Percentiles rank a stretch among this genome's conserved stretches.
These are phyloP conservation scores for Kwoniella sp. DNA, from an alignment of 768 basidiomycete species.

Conservation along the genomic window DNA sequence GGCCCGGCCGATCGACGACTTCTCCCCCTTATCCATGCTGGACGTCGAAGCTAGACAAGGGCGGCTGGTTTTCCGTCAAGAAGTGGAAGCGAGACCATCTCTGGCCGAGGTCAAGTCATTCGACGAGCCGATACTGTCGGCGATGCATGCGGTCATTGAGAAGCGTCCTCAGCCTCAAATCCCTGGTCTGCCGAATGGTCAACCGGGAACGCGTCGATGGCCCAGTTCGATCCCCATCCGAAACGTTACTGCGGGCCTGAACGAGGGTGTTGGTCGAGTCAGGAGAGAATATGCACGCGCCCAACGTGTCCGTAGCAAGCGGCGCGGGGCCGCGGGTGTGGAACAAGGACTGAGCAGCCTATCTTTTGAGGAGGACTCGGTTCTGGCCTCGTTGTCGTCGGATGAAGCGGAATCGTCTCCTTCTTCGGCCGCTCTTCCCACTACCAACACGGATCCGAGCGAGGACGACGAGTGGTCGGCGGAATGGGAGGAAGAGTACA, in stretches of 20 bases:
- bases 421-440: constrained; percentile 13
- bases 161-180: constrained; percentile 55
- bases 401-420: constrained; percentile 21
- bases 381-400: constrained; percentile 20
- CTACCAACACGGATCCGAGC: constrained; percentile 3
- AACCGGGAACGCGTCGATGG: constrained; percentile 9
- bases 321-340: constrained; percentile 18
- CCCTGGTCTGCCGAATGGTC: constrained; percentile 78
- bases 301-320: constrained; percentile 17
- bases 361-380: constrained; percentile 42
- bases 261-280: constrained; percentile 35
- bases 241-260: constrained; percentile 30
- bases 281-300: constrained; percentile 35
- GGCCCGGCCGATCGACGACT: constrained; percentile 66
- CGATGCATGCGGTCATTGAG: constrained; percentile 63
- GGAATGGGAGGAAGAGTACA: constrained; percentile 44
- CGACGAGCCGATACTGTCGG: constrained; percentile 72
- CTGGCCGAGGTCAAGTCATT: constrained; percentile 57
- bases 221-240: constrained; percentile 34
- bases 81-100: constrained; percentile 60
- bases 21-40: constrained; percentile 64
- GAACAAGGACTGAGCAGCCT: constrained; percentile 16
- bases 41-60: constrained; percentile 60
- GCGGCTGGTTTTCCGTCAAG: constrained; percentile 65
- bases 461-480: constrained; percentile 31